phyloP scores from a whole-genome alignment of 371 early-diverging fungal genomes.

The Fennellomyces sp. region DNA sequence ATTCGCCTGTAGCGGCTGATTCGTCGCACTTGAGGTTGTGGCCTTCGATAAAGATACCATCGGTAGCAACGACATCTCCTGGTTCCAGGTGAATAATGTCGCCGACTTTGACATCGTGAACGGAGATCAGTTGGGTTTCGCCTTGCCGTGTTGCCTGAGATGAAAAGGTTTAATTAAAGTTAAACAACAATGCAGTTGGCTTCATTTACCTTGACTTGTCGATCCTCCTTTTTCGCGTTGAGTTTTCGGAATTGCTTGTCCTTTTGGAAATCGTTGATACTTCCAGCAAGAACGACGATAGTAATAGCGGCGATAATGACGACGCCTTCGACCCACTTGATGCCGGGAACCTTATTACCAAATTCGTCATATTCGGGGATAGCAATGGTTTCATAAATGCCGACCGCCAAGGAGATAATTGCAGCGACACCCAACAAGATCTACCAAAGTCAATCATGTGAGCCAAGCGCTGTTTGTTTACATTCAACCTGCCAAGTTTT shows the following conservation, averaged over 20 bases:
- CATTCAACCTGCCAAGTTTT: too few species aligned
- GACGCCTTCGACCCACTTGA: slow-evolving; percentile 79
- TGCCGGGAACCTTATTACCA: slow-evolving; percentile 43
- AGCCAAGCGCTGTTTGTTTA: too few species aligned
- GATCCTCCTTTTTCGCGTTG: slow-evolving; percentile 83
- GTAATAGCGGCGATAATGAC: slow-evolving; percentile 81
- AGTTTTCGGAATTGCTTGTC: slow-evolving; percentile 85
- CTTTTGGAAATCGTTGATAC: slow-evolving; percentile 87
- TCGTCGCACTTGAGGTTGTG: slow-evolving; percentile 90
- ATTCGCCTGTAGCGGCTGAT: slow-evolving; percentile 91
- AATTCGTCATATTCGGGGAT: slow-evolving; percentile 36
- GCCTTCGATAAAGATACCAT: slow-evolving; percentile 84
- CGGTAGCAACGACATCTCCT: slow-evolving; percentile 91
- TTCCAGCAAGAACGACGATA: slow-evolving; percentile 78
- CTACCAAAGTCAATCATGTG: slow-evolving; percentile 15
- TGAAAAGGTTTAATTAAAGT: neutral
- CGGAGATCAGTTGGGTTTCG: slow-evolving; percentile 71
- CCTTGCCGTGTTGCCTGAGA: slow-evolving; percentile 74
- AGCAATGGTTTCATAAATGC: slow-evolving; percentile 81
- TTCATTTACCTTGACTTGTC: slow-evolving; percentile 61
- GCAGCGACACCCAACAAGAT: slow-evolving; percentile 83
- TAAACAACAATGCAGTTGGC: neutral
- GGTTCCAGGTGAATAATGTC: slow-evolving; percentile 90
- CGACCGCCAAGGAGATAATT: slow-evolving; percentile 81
- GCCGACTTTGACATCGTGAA: slow-evolving; percentile 85